Base-by-base conservation (phyloP, 495 filamentous ascomycete genomes). In the Xylaria bambusicola region DNA sequence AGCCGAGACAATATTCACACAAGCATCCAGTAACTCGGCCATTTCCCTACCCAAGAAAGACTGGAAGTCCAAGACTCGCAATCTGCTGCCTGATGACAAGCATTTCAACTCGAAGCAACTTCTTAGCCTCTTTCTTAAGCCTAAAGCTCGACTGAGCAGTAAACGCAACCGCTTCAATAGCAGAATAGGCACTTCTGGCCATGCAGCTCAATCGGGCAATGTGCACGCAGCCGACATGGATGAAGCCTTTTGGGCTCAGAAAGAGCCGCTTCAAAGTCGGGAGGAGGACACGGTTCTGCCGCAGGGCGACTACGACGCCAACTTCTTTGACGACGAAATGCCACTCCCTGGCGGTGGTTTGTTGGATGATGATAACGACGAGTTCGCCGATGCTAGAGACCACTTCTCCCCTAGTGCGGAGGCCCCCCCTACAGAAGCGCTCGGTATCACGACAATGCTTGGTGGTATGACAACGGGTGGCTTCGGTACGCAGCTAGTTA, bases 271-370 rank as follows among this genome's bases (percentile, higher is more conserved):
- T 18, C 67, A 68, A 12, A 70, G 76, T 69, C 73, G 62, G 8
- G 63, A 66, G 17, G 77, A 77, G 31, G 76, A 79, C 26, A 75
- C 71, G 6, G 69, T 69, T 3, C 71, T 77, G 12, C 80, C 80
- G 0, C 78, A 87, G 58, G 89, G 85, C 69, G 71, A 94, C 66
- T 99, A 98, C 71, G 92, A 98, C 75, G 94, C 95, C 45, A 90
- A 98, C 64, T 99, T 98, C 83, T 99, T 98, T 79, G 94, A 99
- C 66, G 93, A 97, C 71, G 91, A 86, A n/a, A 80, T 96, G 54
- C 85, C 87, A 35, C 86, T 89, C 61, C 81, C 85, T 6, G 87
- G 86, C 20, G 89, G 85, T 35, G 82, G 82, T 50, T 83, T 84
- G 64, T 85, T 89, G 50, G 91, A 94, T 64, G 92, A 96, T 55